phyloP scores from a whole-genome alignment of 306 rosid genomes.

The Cajanus cajan region DNA sequence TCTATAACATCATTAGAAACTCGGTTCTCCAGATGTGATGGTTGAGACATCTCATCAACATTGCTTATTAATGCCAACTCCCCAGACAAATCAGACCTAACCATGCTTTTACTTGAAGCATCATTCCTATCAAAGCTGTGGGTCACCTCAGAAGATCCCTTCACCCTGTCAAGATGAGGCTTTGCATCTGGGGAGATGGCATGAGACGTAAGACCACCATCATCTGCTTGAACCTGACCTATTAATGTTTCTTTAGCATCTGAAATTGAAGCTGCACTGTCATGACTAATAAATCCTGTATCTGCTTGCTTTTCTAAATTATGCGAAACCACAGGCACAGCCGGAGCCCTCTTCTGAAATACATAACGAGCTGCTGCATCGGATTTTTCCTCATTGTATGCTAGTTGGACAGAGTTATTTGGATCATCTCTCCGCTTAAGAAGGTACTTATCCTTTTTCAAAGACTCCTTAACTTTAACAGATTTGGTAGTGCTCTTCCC shows the following conservation, averaged over 20 bases:
- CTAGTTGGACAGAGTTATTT: constrained; percentile 40
- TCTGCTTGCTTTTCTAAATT: constrained; percentile 40
- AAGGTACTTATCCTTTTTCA: constrained; percentile 84
- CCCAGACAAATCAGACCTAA: constrained; percentile 35
- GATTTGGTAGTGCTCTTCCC: constrained; percentile 57
- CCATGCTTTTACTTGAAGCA: constrained; percentile 29
- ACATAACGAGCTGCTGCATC: constrained; percentile 49
- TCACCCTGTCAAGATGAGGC: constrained; percentile 43
- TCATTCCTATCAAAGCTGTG: constrained; percentile 25
- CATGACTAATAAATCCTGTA: constrained; percentile 33
- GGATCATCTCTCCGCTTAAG: constrained; percentile 89
- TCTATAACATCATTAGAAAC: constrained; percentile 12
- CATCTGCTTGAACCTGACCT: constrained; percentile 38
- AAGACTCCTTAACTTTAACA: constrained; percentile 64
- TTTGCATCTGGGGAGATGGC: constrained; percentile 35
- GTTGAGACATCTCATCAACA: constrained; percentile 39
- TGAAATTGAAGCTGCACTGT: constrained; percentile 35
- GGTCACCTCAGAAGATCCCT: constrained; percentile 35
- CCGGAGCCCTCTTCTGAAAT: constrained; percentile 61
- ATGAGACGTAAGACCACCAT: constrained; percentile 35
- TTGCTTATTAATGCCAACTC: constrained; percentile 32
- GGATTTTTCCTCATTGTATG: constrained; percentile 48
- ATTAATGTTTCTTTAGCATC: constrained; percentile 40
- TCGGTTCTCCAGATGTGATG: constrained; percentile 42
- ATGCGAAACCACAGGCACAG: constrained; percentile 33